Evolutionary conservation across 257 asterid genomes (phyloP).

Genomic region (Solanum stenotomum): DNA sequence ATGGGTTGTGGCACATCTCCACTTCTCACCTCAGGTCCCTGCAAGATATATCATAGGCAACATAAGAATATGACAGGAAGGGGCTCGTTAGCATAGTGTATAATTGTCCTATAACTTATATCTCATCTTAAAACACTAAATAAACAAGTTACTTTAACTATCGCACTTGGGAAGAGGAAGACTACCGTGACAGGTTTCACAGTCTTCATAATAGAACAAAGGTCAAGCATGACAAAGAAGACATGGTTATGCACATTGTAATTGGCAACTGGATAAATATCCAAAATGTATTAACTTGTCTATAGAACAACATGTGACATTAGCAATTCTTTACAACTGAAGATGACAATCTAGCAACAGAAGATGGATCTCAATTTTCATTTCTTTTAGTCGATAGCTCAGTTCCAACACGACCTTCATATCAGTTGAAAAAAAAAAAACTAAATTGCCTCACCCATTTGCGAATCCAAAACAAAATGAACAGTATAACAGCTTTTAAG

Average conservation of each 20-base stretch:
- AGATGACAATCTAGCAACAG: neutral
- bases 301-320: neutral
- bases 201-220: neutral
- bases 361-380: neutral
- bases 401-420: neutral
- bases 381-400: neutral
- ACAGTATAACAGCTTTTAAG: neutral
- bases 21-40: constrained; percentile 99
- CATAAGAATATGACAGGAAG: neutral
- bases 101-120: neutral
- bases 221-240: neutral
- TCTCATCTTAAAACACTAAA: neutral
- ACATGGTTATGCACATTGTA: neutral
- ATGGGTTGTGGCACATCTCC: constrained; percentile 87
- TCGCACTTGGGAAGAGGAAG: neutral
- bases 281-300: neutral
- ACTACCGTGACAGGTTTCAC: neutral
- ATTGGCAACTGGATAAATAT: neutral
- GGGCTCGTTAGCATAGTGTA: neutral
- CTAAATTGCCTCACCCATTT: neutral
- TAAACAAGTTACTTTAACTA: neutral
- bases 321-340: neutral
- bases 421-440: neutral
- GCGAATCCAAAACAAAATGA: neutral
- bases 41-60: constrained; percentile 8